A percentile compares a stretch with the other conserved stretches of the same genome.
Evolutionary conservation across 345 rosid species (phyloP).

Genomic region (Kandelia obovata): DNA sequence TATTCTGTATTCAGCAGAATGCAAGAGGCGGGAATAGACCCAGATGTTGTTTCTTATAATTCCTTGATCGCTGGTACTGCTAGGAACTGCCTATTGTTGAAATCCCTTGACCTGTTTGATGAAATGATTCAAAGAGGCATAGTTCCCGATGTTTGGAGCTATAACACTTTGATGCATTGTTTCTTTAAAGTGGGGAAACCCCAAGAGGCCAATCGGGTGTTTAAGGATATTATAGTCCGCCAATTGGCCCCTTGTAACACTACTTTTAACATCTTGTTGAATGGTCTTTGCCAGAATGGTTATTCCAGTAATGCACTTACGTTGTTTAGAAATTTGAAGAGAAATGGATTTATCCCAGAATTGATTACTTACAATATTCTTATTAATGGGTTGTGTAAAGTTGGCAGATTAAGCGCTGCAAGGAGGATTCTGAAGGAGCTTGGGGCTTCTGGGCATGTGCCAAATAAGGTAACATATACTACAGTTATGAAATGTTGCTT

Average conservation of each 20-base stretch:
- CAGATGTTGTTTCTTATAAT: slow-evolving; percentile 61
- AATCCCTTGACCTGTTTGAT: slow-evolving; percentile 59
- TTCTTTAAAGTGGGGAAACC: slow-evolving; percentile 61
- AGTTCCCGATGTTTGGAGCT: slow-evolving; percentile 76
- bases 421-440: slow-evolving; percentile 57
- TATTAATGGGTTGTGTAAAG: slow-evolving; percentile 69
- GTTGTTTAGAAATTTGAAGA: slow-evolving; percentile 51
- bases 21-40: slow-evolving; percentile 60
- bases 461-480: slow-evolving; percentile 69
- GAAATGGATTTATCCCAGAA: slow-evolving; percentile 52
- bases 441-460: slow-evolving; percentile 41
- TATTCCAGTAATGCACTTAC: slow-evolving; percentile 44
- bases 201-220: slow-evolving; percentile 57
- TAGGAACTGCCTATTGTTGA: slow-evolving; percentile 33
- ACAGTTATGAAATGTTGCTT: slow-evolving; percentile 65
- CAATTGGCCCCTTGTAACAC: slow-evolving; percentile 39
- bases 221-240: slow-evolving; percentile 35
- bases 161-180: slow-evolving; percentile 76
- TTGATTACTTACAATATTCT: slow-evolving; percentile 68
- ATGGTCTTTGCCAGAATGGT: slow-evolving; percentile 79
- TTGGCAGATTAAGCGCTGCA: slow-evolving; percentile 47
- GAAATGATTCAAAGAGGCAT: slow-evolving; percentile 69
- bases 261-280: slow-evolving; percentile 64
- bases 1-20: slow-evolving; percentile 54
- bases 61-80: slow-evolving; percentile 68